These are phyloP conservation scores for Cylindrodendrum hubeiense DNA, from an alignment of 2,329 filamentous ascomycete species.

Conservation along the genomic window DNA sequence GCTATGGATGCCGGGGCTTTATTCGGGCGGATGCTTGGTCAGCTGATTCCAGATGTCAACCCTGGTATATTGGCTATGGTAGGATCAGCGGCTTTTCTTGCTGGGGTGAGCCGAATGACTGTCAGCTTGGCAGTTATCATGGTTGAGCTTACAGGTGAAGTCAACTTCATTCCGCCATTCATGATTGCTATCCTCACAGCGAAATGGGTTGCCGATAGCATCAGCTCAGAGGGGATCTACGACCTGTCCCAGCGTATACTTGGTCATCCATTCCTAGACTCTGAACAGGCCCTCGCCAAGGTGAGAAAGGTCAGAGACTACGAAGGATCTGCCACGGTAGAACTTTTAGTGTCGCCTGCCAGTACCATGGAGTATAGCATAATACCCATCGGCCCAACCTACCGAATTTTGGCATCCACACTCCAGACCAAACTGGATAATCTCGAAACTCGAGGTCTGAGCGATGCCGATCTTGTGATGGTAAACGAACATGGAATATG, in stretches of 20 bases:
- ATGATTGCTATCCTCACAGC: conserved; percentile 28
- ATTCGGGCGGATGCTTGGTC: conserved; percentile 28
- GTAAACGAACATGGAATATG: conserved; percentile 11
- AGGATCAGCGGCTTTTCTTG: conserved; percentile 29
- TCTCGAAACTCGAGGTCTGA: conserved; percentile 5
- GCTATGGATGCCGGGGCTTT: conserved; percentile 28
- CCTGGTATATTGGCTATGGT: conserved; percentile 36
- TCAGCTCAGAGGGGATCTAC: conserved; percentile 31
- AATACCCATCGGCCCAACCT: neutral
- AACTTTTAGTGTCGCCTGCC: neutral
- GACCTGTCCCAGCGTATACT: conserved; percentile 33
- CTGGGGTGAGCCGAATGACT: conserved; percentile 34
- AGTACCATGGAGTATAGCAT: neutral
- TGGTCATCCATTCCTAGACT: conserved; percentile 30
- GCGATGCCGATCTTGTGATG: conserved; percentile 21
- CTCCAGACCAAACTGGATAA: conserved; percentile 4
- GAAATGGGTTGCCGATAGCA: conserved; percentile 34
- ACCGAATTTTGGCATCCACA: neutral
- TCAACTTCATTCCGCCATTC: conserved; percentile 33
- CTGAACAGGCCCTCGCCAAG: conserved; percentile 12
- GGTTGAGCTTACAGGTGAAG: conserved; percentile 31
- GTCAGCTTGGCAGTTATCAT: conserved; percentile 35
- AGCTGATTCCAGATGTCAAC: conserved; percentile 23
- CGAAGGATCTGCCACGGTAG: conserved; percentile 20
- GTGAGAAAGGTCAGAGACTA: conserved; percentile 4